Evolutionary conservation across 257 asterid species (phyloP), one percentile per base, ranked within the genome.

Genomic region (Pogostemon cablin): DNA sequence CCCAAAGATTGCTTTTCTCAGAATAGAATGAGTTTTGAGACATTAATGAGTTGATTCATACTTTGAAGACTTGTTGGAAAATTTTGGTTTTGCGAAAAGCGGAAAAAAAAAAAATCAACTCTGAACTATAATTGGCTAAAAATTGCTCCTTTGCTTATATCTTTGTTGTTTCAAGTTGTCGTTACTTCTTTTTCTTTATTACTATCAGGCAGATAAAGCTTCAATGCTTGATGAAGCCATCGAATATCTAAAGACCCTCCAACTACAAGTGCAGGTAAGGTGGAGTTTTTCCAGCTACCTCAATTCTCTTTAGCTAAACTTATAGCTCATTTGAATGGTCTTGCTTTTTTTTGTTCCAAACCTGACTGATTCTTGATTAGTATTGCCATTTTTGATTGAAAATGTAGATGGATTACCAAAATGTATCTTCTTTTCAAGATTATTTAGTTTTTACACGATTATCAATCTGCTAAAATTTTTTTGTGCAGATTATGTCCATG

Each of bases 211-310:
- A 3, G 99, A 95, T 78, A 95, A 95, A 85, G 99, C 99, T 73
- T 95, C 99, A 32, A 91, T 95, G 98, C 98, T 95, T 32, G 99
- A 91, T 77, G 99, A 95, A 82, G 98, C 98, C 79, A 95, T 91
- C 57, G 99, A 91, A 79, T 95, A 95, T 83, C 80, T 95, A 75
- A 95, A 91, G 86, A 86, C 90, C 43, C 99, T 95, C 86, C 98
- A 95, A 79, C 88, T 91, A 75, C 99, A 91, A 88, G 90, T 95
- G 40, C 98, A 95, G 96, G 99, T 91, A 72, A 74, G 81, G 40
- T 75, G 80, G 70, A 65, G 49, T 75, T 66, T 71, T 55, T 20
- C 34, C 17, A 43, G 73, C 66, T 42, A 53, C 11, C 37, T 35
- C 63, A 6, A 8, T 37, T 61, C 7, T 5, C 44, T 65, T 40